Percentiles rank a stretch among this genome's conserved stretches.
phyloP scores from a whole-genome alignment of 179 eudicot genomes.

The Silene noctiflora region DNA sequence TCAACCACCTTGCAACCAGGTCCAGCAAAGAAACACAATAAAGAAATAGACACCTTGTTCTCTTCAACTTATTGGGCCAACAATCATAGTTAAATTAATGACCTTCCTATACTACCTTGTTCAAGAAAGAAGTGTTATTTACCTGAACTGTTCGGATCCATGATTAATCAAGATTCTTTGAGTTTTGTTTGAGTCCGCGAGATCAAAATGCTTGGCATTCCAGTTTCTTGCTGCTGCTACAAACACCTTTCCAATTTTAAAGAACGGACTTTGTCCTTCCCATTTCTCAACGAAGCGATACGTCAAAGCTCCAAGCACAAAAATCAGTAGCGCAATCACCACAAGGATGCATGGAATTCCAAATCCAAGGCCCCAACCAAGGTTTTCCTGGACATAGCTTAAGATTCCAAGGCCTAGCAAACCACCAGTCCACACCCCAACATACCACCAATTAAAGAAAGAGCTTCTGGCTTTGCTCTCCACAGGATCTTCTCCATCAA shows the following conservation, averaged over 20 bases:
- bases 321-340: conserved; percentile 43
- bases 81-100: not conserved
- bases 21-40: not conserved
- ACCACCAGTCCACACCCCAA: conserved; percentile 31
- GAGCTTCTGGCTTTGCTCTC: conserved; percentile 62
- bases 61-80: not conserved
- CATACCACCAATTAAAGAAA: conserved; percentile 78
- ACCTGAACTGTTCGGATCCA: conserved; percentile 43
- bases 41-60: not conserved
- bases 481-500: conserved; percentile 47
- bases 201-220: conserved; percentile 25
- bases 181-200: conserved; percentile 21
- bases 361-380: conserved; percentile 70
- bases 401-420: conserved; percentile 30
- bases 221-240: conserved; percentile 45
- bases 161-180: not conserved
- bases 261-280: conserved; percentile 42
- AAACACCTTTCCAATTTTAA: conserved; percentile 50
- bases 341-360: conserved; percentile 56
- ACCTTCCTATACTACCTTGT: not conserved
- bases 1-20: not conserved
- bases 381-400: conserved; percentile 59
- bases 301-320: conserved; percentile 45
- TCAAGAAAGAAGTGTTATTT: conserved; percentile 2
- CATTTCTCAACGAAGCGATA: conserved; percentile 41